A percentile compares a stretch with the other conserved stretches of the same genome.
These are phyloP conservation scores for Phellinidium pouzarii DNA, from an alignment of 1,284 basidiomycete species.

Conservation along the genomic window DNA sequence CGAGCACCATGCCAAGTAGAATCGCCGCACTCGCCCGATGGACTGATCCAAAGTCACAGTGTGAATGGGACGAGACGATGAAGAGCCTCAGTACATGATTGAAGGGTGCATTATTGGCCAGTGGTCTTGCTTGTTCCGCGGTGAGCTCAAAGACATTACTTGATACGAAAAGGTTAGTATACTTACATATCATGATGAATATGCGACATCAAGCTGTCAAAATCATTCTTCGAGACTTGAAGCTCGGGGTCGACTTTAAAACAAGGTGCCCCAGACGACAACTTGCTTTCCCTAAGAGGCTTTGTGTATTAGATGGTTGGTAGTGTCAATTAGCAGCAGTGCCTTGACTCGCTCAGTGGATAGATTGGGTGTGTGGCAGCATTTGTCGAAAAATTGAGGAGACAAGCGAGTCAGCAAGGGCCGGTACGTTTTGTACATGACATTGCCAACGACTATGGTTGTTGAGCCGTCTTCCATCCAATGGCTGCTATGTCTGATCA, in stretches of 20 bases:
- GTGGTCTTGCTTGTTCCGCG: slow-evolving; percentile 32
- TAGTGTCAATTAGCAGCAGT: neutral
- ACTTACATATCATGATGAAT: slow-evolving; percentile 61
- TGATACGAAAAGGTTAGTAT: neutral
- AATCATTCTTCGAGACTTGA: slow-evolving; percentile 37
- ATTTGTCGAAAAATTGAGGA: slow-evolving; percentile 26
- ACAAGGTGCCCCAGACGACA: slow-evolving; percentile 21
- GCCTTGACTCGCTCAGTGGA: slow-evolving; percentile 10
- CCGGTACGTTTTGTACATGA: slow-evolving; percentile 48
- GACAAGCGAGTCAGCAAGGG: slow-evolving; percentile 48
- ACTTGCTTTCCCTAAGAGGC: neutral
- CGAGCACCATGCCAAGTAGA: slow-evolving; percentile 41
- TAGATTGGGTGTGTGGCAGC: slow-evolving; percentile 19
- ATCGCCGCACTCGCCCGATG: slow-evolving; percentile 33
- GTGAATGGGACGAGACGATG: slow-evolving; percentile 44
- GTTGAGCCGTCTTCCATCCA: slow-evolving; percentile 62
- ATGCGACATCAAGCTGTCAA: slow-evolving; percentile 49
- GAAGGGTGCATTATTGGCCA: slow-evolving; percentile 38
- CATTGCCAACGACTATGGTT: slow-evolving; percentile 36
- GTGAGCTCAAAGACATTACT: neutral
- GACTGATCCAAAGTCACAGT: slow-evolving; percentile 49
- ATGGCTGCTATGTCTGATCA: slow-evolving; percentile 28
- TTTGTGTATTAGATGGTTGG: neutral
- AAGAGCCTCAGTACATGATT: slow-evolving; percentile 42
- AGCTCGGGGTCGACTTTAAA: slow-evolving; percentile 31